phyloP scores from a whole-genome alignment of 352 stramenopile genomes.

The Phytophthora sansomeana region DNA sequence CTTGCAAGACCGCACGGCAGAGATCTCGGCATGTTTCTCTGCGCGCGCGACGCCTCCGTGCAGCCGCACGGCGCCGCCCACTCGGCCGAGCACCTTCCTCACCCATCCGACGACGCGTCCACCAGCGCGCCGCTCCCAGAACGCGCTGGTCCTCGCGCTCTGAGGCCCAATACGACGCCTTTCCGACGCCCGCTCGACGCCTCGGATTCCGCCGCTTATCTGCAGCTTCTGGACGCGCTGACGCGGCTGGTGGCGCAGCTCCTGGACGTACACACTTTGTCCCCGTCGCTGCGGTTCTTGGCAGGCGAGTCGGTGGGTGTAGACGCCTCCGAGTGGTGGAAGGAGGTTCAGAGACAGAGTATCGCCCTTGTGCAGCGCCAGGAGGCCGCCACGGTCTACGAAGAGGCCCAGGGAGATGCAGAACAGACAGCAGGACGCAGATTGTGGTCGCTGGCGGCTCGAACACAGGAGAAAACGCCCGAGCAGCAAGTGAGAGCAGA shows the following conservation, averaged over 20 bases:
- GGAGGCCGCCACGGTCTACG: not conserved
- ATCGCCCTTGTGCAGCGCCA: constrained; percentile 25
- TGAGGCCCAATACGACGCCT: not conserved
- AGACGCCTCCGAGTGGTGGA: constrained; percentile 54
- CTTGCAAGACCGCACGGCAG: too few relatives aligned
- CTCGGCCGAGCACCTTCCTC: not conserved
- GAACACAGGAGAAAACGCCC: constrained; percentile 3
- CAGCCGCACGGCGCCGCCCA: not conserved
- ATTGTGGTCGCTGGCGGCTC: constrained; percentile 23
- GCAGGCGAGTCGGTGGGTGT: constrained; percentile 38
- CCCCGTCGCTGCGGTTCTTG: constrained; percentile 42
- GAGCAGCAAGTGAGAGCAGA: not conserved
- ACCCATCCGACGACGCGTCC: not conserved
- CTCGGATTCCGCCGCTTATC: constrained; percentile 23
- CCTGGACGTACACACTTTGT: constrained; percentile 51
- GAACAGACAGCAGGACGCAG: not conserved
- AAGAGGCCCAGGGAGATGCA: constrained; percentile 5
- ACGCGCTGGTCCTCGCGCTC: not conserved
- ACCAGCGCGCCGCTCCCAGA: not conserved
- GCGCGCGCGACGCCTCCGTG: constrained; percentile 25
- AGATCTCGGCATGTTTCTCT: constrained; percentile 35
- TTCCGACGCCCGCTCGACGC: constrained; percentile 3
- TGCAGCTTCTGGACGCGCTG: constrained; percentile 37
- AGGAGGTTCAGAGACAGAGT: constrained; percentile 45
- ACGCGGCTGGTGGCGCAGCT: constrained; percentile 45